Evolutionary conservation across 257 asterid genomes (phyloP).

Genomic region (Fraxinus quadrangulata): DNA sequence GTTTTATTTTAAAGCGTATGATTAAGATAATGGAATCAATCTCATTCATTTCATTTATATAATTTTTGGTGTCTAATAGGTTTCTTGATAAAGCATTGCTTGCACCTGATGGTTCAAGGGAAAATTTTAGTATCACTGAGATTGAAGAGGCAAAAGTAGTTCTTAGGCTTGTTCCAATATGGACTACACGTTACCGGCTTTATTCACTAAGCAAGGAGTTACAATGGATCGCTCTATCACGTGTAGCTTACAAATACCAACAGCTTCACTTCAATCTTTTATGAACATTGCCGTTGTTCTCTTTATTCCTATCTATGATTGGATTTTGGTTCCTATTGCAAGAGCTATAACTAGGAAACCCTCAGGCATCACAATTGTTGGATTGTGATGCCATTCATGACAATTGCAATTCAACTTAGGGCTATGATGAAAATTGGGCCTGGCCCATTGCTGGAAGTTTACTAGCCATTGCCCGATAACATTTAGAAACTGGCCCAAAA

Average conservation of each 20-base stretch:
- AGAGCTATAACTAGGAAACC: slow-evolving; percentile 19
- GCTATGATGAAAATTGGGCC: no score
- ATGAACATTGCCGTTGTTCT: background rate
- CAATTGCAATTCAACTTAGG: no score
- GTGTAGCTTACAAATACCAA: background rate
- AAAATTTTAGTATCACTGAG: background rate
- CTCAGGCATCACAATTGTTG: slow-evolving; percentile 21
- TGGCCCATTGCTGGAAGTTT: no score
- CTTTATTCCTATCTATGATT: slow-evolving; percentile 26
- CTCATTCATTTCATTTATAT: background rate
- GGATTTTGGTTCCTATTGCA: slow-evolving; percentile 24
- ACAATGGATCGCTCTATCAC: slow-evolving; percentile 10
- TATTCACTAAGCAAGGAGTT: slow-evolving; percentile 12
- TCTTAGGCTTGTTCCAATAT: slow-evolving; percentile 14
- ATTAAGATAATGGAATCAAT: background rate
- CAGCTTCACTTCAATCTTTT: slow-evolving; percentile 18
- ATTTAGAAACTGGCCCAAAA: no score
- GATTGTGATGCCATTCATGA: no score
- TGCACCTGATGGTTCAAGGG: slow-evolving; percentile 17
- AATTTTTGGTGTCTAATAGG: background rate
- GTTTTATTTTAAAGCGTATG: no score
- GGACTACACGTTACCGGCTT: slow-evolving; percentile 4
- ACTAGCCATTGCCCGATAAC: no score
- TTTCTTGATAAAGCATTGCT: slow-evolving; percentile 19
- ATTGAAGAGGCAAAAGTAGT: slow-evolving; percentile 19